Conservation (phyloP, 495 filamentous ascomycete genomes). For the Daldinia bambusicola region DNA sequence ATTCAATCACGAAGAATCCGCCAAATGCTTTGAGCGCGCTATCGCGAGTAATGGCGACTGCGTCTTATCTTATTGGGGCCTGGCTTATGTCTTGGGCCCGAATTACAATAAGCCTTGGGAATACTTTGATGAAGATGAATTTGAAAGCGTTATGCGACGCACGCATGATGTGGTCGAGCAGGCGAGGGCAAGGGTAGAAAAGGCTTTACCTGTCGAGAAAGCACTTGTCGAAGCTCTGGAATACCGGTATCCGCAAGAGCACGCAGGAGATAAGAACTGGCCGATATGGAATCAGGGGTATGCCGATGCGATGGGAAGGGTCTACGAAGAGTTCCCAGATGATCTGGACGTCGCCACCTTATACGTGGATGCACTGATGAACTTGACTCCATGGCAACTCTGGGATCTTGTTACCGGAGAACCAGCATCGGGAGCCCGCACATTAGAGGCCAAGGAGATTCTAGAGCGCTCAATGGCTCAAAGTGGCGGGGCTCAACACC, state of each 20-base stretch:
- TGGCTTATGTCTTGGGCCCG: constrained; percentile 71
- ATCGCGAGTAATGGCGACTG: too few relatives aligned
- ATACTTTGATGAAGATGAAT: constrained; percentile 69
- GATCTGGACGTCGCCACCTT: constrained; percentile 71
- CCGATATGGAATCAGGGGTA: constrained; percentile 66
- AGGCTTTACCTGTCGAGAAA: constrained; percentile 58
- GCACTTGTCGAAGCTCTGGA: constrained; percentile 68
- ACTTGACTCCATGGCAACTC: constrained; percentile 72
- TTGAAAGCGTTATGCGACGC: constrained; percentile 55
- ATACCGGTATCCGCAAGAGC: constrained; percentile 62
- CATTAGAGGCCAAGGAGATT: constrained; percentile 65
- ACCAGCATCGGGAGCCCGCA: constrained; percentile 63
- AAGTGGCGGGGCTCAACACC: constrained; percentile 59
- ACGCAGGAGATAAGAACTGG: constrained; percentile 53
- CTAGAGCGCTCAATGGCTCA: constrained; percentile 63
- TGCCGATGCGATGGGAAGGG: constrained; percentile 68
- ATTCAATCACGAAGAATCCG: constrained; percentile 74
- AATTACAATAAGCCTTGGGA: constrained; percentile 83
- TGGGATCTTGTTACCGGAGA: constrained; percentile 71
- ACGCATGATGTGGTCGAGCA: constrained; percentile 57
- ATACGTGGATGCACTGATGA: constrained; percentile 75
- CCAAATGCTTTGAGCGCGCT: constrained; percentile 67
- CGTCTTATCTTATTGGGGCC: constrained; percentile 74
- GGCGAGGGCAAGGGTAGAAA: constrained; percentile 49
- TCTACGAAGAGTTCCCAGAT: constrained; percentile 62